Conservation (phyloP, 768 basidiomycete genomes). For the Cystoderma amianthinum region DNA sequence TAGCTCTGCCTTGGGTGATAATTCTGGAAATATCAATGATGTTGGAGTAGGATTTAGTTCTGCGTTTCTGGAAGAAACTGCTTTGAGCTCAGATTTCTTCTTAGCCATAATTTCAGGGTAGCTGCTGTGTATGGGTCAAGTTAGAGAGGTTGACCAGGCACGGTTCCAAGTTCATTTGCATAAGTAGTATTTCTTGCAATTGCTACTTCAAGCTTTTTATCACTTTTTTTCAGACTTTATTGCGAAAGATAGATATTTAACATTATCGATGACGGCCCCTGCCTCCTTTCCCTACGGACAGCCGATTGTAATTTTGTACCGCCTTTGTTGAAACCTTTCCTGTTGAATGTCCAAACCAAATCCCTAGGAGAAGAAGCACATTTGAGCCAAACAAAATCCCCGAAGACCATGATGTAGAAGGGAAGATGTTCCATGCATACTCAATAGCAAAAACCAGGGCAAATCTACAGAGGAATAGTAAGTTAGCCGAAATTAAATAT, state of each 20-base stretch:
- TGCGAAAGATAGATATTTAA: background rate
- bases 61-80: conserved; percentile 2
- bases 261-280: background rate
- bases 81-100: conserved; percentile 11
- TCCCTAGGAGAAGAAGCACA: conserved; percentile 18
- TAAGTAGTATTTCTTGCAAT: background rate
- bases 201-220: background rate
- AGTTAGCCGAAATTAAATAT: conserved; percentile 3
- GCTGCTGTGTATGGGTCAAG: background rate
- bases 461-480: conserved; percentile 35
- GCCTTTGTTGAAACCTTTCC: conserved; percentile 1
- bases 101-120: too few species aligned
- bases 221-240: background rate
- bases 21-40: conserved; percentile 31
- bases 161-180: background rate
- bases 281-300: too few species aligned
- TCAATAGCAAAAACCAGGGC: conserved; percentile 31
- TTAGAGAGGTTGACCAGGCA: background rate
- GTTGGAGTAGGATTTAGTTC: background rate
- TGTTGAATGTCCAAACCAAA: conserved; percentile 21
- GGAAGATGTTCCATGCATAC: conserved; percentile 13
- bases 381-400: conserved; percentile 19
- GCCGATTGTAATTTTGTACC: background rate
- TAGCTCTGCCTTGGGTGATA: conserved; percentile 11
- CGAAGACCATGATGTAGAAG: conserved; percentile 15